A percentile compares a stretch with the other conserved stretches of the same genome.
Evolutionary conservation across 2,329 filamentous ascomycete genomes (phyloP).

Genomic region (Epichloe scottii): DNA sequence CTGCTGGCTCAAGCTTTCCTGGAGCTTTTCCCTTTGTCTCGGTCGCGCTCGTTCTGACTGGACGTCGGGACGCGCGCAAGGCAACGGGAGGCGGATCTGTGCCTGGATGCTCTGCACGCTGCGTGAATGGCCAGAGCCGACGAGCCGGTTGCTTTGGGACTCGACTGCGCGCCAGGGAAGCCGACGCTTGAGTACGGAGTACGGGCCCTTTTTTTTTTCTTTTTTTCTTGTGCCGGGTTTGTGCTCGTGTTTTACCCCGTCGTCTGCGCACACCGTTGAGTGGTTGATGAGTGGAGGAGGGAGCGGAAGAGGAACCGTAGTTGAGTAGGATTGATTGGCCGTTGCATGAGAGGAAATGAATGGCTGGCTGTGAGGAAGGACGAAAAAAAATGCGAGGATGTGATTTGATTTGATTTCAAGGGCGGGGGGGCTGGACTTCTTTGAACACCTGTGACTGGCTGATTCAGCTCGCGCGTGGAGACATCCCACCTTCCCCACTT

Average conservation of each 20-base stretch:
- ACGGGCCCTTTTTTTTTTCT: constrained; percentile 6
- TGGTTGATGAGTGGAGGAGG: constrained; percentile 21
- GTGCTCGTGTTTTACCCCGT: constrained; percentile 5
- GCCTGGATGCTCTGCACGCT: constrained; percentile 8
- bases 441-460: constrained; percentile 38
- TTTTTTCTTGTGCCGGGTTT: constrained; percentile 8
- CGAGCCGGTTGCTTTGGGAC: constrained; percentile 5
- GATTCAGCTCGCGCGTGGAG: constrained; percentile 31
- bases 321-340: constrained; percentile 32
- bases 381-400: constrained; percentile 32
- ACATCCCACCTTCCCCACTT: constrained; percentile 5
- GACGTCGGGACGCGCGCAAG: constrained; percentile 7
- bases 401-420: constrained; percentile 34
- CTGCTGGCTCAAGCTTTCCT: constrained; percentile 5
- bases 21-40: neutral
- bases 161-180: constrained; percentile 10
- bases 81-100: constrained; percentile 8
- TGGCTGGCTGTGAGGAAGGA: constrained; percentile 19
- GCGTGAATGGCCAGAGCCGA: constrained; percentile 13
- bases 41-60: constrained; percentile 3
- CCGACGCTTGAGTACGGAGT: constrained; percentile 1
- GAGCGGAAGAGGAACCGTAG: constrained; percentile 18
- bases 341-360: constrained; percentile 22
- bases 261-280: constrained; percentile 13
- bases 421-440: constrained; percentile 26